phyloP scores from a whole-genome alignment of 2,329 filamentous ascomycete genomes.

The Phoma sp. region DNA sequence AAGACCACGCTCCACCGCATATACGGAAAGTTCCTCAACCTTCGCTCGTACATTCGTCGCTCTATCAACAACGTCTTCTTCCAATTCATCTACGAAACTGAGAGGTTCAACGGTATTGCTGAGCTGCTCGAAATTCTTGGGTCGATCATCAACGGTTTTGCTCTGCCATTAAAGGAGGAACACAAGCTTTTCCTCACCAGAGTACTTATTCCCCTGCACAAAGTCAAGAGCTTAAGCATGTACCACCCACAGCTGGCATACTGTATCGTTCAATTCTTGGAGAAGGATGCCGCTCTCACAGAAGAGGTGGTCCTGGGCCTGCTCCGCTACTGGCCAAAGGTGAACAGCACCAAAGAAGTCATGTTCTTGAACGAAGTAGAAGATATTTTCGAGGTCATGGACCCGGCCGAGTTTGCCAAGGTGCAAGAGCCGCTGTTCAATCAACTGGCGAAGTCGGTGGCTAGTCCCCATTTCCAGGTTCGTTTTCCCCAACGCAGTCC shows the following conservation, averaged over 20 bases:
- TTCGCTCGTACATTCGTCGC: conserved; percentile 94
- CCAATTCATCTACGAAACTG: conserved; percentile 98
- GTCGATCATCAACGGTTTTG: conserved; percentile 99
- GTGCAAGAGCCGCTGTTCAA: conserved; percentile 98
- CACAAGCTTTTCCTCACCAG: conserved; percentile 97
- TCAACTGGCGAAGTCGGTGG: conserved; percentile 95
- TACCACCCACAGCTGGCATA: conserved; percentile 98
- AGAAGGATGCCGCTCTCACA: conserved; percentile 95
- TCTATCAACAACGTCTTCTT: conserved; percentile 99
- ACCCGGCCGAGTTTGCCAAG: conserved; percentile 97
- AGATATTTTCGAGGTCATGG: conserved; percentile 99
- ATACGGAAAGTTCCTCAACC: conserved; percentile 98
- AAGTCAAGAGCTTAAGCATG: conserved; percentile 99
- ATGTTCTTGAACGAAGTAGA: conserved; percentile 99
- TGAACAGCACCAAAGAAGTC: conserved; percentile 99
- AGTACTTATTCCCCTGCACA: conserved; percentile 92
- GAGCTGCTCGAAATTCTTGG: conserved; percentile 96
- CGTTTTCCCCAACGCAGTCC: conserved; percentile 15
- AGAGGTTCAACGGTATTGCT: conserved; percentile 97
- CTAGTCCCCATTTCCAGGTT: conserved; percentile 95
- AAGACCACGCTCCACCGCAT: conserved; percentile 98
- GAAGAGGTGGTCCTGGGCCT: conserved; percentile 97
- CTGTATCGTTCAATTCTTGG: conserved; percentile 97
- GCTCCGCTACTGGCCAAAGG: conserved; percentile 97
- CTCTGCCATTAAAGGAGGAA: conserved; percentile 94